A percentile compares a stretch with the other conserved stretches of the same genome.
Evolutionary conservation across 441 rosid genomes (phyloP).

Genomic region (Rhodomyrtus psidioides): DNA sequence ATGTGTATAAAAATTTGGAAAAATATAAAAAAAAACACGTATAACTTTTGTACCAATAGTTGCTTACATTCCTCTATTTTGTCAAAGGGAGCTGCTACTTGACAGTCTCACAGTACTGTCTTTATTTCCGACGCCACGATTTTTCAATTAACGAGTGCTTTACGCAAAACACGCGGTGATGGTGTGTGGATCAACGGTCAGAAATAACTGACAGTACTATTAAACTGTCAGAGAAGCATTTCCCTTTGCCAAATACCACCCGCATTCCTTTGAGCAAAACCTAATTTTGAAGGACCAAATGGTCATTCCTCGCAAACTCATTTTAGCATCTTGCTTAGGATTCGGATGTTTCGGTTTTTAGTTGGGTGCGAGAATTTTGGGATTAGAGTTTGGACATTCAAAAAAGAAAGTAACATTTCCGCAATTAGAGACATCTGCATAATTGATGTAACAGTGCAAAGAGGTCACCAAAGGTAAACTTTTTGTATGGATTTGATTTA

Average conservation of each 20-base stretch:
- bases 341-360: too few species aligned
- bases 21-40: background rate
- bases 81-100: too few species aligned
- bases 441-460: background rate
- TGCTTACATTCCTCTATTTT: background rate
- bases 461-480: background rate
- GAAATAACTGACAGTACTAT: too few species aligned
- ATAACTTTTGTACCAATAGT: background rate
- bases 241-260: background rate
- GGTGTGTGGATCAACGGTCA: too few species aligned
- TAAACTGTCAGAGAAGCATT: too few species aligned
- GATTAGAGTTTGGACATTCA: background rate
- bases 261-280: background rate
- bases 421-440: background rate
- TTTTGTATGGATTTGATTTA: background rate
- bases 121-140: too few species aligned
- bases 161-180: too few species aligned
- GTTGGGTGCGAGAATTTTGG: too few species aligned
- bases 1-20: background rate
- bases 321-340: background rate
- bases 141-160: too few species aligned
- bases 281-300: background rate
- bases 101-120: too few species aligned
- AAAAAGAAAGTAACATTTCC: background rate
- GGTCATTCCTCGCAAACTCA: background rate